Evolutionary conservation across 768 basidiomycete species (phyloP), one percentile per base, ranked within the genome.

Genomic region (Pleurotus sapidus): DNA sequence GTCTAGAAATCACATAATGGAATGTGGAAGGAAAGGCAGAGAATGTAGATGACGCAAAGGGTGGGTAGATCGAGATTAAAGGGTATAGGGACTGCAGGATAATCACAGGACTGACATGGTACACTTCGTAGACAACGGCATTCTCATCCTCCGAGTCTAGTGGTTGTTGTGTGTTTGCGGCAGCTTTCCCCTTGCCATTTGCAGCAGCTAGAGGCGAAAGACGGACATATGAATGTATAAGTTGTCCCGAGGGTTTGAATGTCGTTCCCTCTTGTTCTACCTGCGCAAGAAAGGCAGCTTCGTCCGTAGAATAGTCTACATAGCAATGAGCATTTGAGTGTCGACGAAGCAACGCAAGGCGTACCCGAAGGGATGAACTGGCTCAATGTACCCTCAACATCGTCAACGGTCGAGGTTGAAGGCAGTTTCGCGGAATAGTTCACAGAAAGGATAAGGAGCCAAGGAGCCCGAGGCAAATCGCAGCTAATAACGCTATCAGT

Each of bases 391-490:
- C 84, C 86, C 62, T 93, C 90, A 27, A 93, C 87, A 67, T 98
- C 93, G 68, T 98, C 95, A 9, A 95, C 84, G 0, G 91, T 87
- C 59, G 78, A 84, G 30, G 79, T 79, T 23, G 77, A 75, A 46
- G 70, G 81, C 59, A 97, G 79, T 64, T 87, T 89, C 54, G 82
- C 80, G 5, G 87, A 77, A 65, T 88, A 87, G 23, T 71, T 77
- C 49, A 97, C 77, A 14, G 80, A 74, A 34, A 99, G 82, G 82
- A 67, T 84, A 93, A 65, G 89, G 88, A 6, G 73, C 75, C 47
- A 99, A 77, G 3, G 91, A 93, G 2, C 95, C 95, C 1, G 95
- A 97, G 1, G 96, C 81, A 71, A 97, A 88, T 57, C 84, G 81
- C 50, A 95, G 74, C 94, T 97, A 65, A 34, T 2, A 45, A 14